Base-by-base conservation (phyloP, 208 protist genomes). In the Trypanosoma rangeli region DNA sequence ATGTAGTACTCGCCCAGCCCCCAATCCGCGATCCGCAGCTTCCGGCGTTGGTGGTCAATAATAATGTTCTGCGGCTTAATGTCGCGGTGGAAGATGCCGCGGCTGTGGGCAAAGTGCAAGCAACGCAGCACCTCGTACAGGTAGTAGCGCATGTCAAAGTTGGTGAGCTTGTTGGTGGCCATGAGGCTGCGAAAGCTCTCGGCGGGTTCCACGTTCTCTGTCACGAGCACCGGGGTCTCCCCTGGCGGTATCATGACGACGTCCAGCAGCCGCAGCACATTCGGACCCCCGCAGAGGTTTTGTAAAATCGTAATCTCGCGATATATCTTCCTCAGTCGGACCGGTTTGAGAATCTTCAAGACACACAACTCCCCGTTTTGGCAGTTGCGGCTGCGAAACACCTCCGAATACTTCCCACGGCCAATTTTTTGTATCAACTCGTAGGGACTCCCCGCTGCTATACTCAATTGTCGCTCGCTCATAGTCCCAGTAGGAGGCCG, bases 31-130 rank as follows among this genome's bases (percentile, higher is more conserved):
- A 99, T 87, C 22, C 98, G 83, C 46, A 99, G 73, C 61, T 97
- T 89, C 35, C 94, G 83, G 37, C 97, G 83, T 50, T 89, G 74
- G 85, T 99, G 98, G 74, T 99, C 98, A 79, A 99, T 99, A 91
- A 99, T 99, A 28, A 99, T 92, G 66, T 99, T 99, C 70, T 99
- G 98, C 31, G 98, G 98, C 80, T 99, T 99, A 48, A 99, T 98
- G 69, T 99, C 98, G 52, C 99, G 90, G 73, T 99, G 99, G 86
- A 99, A 99, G 57, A 99, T 99, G 24, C 99, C 99, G n/a, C 91
- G 97, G 33, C 94, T 97, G 75, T 99, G 98, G 37, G 92, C 96
- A 77, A 97, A 99, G 82, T 99, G 83, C 22, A 99, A 83, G 22
- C 95, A 87, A 75, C 96, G 87, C 7, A 95, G 90, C 24, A 99